These are phyloP conservation scores for Ganoderma meredithae DNA, from an alignment of 1,284 basidiomycete genomes.

Conservation along the genomic window DNA sequence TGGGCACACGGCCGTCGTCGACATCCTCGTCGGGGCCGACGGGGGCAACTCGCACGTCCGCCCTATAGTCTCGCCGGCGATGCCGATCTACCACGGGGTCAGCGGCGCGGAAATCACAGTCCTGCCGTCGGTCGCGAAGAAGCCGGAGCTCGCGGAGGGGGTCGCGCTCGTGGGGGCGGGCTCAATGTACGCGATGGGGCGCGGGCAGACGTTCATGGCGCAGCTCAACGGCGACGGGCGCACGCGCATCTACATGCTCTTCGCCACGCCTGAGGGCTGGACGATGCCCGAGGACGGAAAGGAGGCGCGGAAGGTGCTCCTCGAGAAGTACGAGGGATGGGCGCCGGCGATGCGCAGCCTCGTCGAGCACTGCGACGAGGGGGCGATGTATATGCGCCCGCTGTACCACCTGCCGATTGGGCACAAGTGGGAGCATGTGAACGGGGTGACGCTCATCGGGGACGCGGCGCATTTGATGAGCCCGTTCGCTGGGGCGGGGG, in stretches of 20 bases:
- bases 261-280: slow-evolving; percentile 4
- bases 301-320: slow-evolving; percentile 5
- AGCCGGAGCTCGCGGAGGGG: slow-evolving; percentile 3
- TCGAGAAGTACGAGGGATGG: slow-evolving; percentile 7
- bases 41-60: slow-evolving; percentile 8
- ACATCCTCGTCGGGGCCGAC: slow-evolving; percentile 11
- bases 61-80: neutral
- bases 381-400: slow-evolving; percentile 2
- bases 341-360: slow-evolving; percentile 4
- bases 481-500: slow-evolving; percentile 9
- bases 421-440: slow-evolving; percentile 7
- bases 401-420: slow-evolving; percentile 1
- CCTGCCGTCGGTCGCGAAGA: neutral
- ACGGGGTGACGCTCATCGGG: slow-evolving; percentile 9
- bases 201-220: neutral
- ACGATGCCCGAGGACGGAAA: neutral
- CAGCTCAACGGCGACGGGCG: slow-evolving; percentile 12
- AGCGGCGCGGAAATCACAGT: slow-evolving; percentile 3
- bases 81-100: neutral
- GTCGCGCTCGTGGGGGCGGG: slow-evolving; percentile 3
- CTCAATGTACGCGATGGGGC: neutral
- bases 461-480: slow-evolving; percentile 14
- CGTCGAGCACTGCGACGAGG: slow-evolving; percentile 9
- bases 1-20: neutral
- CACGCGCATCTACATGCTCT: slow-evolving; percentile 2